phyloP scores from a whole-genome alignment of 805 yeast species.

The Wickerhamiella parazyma region DNA sequence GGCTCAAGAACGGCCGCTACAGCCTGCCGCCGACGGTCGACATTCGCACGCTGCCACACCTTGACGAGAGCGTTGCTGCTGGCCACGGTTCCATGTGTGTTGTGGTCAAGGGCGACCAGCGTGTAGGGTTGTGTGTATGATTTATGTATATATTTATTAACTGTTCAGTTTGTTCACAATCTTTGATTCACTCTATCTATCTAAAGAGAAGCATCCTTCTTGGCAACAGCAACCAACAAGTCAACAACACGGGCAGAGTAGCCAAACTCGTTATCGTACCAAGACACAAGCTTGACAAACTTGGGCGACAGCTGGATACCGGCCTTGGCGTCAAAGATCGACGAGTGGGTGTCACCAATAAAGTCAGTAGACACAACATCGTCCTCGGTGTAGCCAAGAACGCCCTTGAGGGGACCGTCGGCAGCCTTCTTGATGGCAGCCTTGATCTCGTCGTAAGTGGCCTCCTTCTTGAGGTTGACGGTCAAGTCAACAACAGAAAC shows the following conservation, averaged over 20 bases:
- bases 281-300: slow-evolving; percentile 80
- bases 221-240: slow-evolving; percentile 69
- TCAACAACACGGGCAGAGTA: slow-evolving; percentile 95
- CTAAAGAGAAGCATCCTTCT: slow-evolving; percentile 26
- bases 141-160: neutral
- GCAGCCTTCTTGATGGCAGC: slow-evolving; percentile 63
- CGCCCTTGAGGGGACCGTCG: slow-evolving; percentile 65
- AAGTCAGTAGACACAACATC: slow-evolving; percentile 86
- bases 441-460: slow-evolving; percentile 75
- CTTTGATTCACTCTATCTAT: neutral
- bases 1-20: slow-evolving; percentile 7
- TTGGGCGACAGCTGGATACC: slow-evolving; percentile 78
- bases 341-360: slow-evolving; percentile 69
- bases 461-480: slow-evolving; percentile 59
- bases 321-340: slow-evolving; percentile 83
- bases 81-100: slow-evolving; percentile 3
- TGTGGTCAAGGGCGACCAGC: neutral
- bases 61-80: neutral
- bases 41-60: neutral
- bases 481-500: slow-evolving; percentile 91
- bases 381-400: slow-evolving; percentile 83
- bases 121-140: slow-evolving; percentile 3
- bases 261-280: slow-evolving; percentile 96
- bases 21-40: neutral
- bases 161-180: neutral